Conservation (phyloP, 2,329 filamentous ascomycete species). For the Diaporthe sp. region DNA sequence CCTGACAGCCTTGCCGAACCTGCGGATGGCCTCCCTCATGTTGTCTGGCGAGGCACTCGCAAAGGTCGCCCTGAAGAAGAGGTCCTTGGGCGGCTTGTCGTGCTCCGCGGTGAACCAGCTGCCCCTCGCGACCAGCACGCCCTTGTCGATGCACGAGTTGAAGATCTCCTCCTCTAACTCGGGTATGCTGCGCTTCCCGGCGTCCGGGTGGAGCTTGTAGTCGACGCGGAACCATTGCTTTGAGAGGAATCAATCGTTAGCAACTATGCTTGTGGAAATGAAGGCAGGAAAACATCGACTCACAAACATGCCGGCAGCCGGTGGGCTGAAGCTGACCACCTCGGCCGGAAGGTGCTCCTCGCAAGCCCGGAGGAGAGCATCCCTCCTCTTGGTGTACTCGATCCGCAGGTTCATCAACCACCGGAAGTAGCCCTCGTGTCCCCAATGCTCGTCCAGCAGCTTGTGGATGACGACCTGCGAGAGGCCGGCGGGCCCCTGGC, state of each 20-base stretch:
- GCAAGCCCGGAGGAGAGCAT: slow-evolving; percentile 84
- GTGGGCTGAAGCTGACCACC: slow-evolving; percentile 84
- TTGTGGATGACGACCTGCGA: slow-evolving; percentile 89
- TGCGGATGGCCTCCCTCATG: slow-evolving; percentile 79
- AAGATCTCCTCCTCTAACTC: slow-evolving; percentile 92
- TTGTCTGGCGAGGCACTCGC: slow-evolving; percentile 81
- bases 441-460: slow-evolving; percentile 94
- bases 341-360: slow-evolving; percentile 81
- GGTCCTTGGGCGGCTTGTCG: slow-evolving; percentile 68
- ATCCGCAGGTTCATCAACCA: slow-evolving; percentile 89
- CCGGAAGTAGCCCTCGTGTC: slow-evolving; percentile 87
- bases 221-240: slow-evolving; percentile 82
- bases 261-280: background rate
- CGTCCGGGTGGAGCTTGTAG: slow-evolving; percentile 75
- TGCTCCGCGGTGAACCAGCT: slow-evolving; percentile 92
- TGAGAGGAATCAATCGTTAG: background rate
- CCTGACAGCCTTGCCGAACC: slow-evolving; percentile 83
- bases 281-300: slow-evolving; percentile 54
- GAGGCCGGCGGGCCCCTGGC: slow-evolving; percentile 88
- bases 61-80: slow-evolving; percentile 94
- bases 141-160: slow-evolving; percentile 78
- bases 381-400: slow-evolving; percentile 84
- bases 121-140: slow-evolving; percentile 85
- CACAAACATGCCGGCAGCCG: slow-evolving; percentile 95
- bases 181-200: slow-evolving; percentile 65